Evolutionary conservation across 225 moss, liverwort and hornwort species (phyloP), one percentile per base, ranked within the genome.

Genomic region (Sphagnum tenellum): DNA sequence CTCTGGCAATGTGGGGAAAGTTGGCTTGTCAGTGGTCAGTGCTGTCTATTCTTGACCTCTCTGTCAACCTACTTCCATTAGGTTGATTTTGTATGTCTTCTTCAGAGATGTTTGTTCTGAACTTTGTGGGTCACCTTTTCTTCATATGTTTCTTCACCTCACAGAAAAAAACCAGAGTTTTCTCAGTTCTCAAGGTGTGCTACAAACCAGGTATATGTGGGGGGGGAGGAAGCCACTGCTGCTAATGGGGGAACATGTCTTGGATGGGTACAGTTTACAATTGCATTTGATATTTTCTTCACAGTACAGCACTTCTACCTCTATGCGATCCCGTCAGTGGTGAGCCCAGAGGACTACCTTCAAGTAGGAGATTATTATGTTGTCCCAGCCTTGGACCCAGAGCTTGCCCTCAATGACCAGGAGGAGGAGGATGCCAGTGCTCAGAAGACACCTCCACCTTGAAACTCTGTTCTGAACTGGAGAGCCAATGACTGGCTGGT

Each of bases 1-100:
- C 64, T 82, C 93, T 56, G 98, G 98, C 48, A 98, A 98, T 57
- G 70, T 93, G 4, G 98, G 98, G 60, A 98, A 98, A 85, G 79
- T 91, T 71, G 93, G 98, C 62, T 75, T 98, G 12, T 98, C 93
- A 47, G 66, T 93, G 90, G 98, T 98, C 46, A 78, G 87, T 72
- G 61, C 29, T 11, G 49, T 29, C 7, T 63, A 46, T 59, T 12
- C 9, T 11, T 14, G 4, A 62, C 47, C 11, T 29, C 29, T 29
- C 0, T 29, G 29, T 29, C 29, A 29, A 1, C 29, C 29, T 29
- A 29, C 29, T 29, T 29, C 29, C 29, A 29, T 29, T 29, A 29
- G 29, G 29, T 29, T 1, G 29, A 29, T 29, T 29, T 29, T 29
- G 29, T 29, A 29, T 29, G 29, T 29, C 1, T 29, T 29, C 29